Evolutionary conservation across 345 rosid genomes (phyloP), one percentile per base, ranked within the genome.

Genomic region (Ceriops decandra): DNA sequence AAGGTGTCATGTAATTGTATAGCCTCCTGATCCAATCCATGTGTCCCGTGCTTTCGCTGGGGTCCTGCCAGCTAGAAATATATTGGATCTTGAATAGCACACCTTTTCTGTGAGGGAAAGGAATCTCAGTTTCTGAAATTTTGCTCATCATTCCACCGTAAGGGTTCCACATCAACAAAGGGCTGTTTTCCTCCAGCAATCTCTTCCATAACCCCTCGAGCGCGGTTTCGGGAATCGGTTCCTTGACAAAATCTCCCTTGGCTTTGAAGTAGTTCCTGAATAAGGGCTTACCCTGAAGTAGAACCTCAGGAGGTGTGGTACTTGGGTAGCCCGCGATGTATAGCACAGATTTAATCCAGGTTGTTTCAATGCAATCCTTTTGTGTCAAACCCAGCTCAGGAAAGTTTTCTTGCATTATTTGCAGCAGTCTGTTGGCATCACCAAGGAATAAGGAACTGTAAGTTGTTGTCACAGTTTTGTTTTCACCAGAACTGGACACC

Each of bases 221-320:
- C 7, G 60, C 73, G 0, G 67, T 52, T 68, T 71, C 68, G 2
- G 83, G 76, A 9, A 80, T 76, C 10, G 81, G 80, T 36, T 64
- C 65, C 31, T 46, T 71, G 13, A 67, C 83, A 31, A 69, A 80
- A 59, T 80, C 83, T 21, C 81, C 73, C 36, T 80, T 80, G 13
- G 83, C 72, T 51, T 85, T 83, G 72, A 74, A 77, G 32, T 66
- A 76, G 54, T 27, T 56, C 36, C 49, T 73, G 61, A 47, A 24
- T 0, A 30, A 2, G 2, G 70, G 32, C 33, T 71, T 77, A 4
- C 64, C 76, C 11, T 76, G 75, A 0, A 73, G 83, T 17, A 80
- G 69, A 35, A 64, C 62, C 47, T 73, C 78, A 15, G 73, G 67
- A 11, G 81, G 59, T 4, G 76, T 53, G n/a, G 21, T 35, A 5